Evolutionary conservation across 345 rosid species (phyloP).

Genomic region (Carallia brachiata): DNA sequence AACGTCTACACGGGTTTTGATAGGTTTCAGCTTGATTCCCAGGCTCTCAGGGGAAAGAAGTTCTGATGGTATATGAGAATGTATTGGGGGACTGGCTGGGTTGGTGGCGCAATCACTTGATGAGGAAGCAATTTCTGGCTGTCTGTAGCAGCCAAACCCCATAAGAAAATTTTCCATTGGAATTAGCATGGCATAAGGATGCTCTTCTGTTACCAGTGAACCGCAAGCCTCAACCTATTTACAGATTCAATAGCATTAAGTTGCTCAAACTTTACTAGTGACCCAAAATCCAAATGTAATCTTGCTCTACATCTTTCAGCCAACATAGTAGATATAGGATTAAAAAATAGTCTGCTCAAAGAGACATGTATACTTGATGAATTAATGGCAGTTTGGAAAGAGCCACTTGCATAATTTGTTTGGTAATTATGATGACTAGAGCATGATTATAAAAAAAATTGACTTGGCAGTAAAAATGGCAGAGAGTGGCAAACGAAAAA

Average conservation of each 20-base stretch:
- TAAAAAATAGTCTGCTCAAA: too few relatives aligned
- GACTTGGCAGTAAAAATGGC: background rate
- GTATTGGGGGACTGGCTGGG: slow-evolving; percentile 41
- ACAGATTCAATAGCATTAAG: background rate
- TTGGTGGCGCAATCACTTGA: slow-evolving; percentile 38
- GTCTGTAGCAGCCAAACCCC: slow-evolving; percentile 49
- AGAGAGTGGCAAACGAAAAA: background rate
- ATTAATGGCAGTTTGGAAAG: background rate
- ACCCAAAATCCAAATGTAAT: too few relatives aligned
- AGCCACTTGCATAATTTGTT: background rate
- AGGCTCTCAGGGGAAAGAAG: slow-evolving; percentile 60
- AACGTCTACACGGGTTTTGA: slow-evolving; percentile 45
- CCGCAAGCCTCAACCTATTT: slow-evolving; percentile 63
- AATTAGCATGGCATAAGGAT: slow-evolving; percentile 60
- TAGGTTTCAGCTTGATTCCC: slow-evolving; percentile 67
- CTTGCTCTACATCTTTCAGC: too few relatives aligned
- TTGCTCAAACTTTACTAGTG: too few relatives aligned
- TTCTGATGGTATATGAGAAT: slow-evolving; percentile 48
- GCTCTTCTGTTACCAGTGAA: slow-evolving; percentile 65
- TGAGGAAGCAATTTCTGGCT: slow-evolving; percentile 27
- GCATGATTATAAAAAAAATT: background rate
- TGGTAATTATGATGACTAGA: background rate
- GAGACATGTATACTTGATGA: too few relatives aligned
- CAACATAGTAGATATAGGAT: too few relatives aligned
- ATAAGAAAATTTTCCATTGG: slow-evolving; percentile 57